These are phyloP conservation scores for Trichophyton simii DNA, from an alignment of 2,329 filamentous ascomycete genomes.

Conservation along the genomic window DNA sequence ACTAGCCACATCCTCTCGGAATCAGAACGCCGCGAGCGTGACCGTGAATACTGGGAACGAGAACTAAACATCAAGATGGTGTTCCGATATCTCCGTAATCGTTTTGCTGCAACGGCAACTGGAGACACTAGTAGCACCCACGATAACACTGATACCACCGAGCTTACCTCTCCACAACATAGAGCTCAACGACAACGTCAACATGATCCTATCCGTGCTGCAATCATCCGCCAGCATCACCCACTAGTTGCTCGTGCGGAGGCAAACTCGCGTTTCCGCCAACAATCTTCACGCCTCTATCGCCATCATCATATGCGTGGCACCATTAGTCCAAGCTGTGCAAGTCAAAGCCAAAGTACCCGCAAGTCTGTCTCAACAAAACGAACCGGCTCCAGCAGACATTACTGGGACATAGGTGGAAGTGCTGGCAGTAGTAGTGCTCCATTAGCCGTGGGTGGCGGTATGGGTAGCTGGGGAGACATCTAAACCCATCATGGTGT, in stretches of 20 bases:
- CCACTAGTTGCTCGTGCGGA: conserved; percentile 58
- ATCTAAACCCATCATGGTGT: conserved; percentile 15
- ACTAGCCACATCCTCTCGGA: conserved; percentile 10
- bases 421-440: conserved; percentile 61
- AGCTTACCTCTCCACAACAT: conserved; percentile 25
- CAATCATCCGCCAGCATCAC: conserved; percentile 77
- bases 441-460: conserved; percentile 53
- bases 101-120: conserved; percentile 42
- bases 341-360: conserved; percentile 61
- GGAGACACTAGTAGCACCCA: conserved; percentile 29
- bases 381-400: conserved; percentile 50
- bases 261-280: conserved; percentile 34
- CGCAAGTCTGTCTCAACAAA: conserved; percentile 49
- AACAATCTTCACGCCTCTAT: conserved; percentile 24
- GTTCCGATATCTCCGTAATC: conserved; percentile 70
- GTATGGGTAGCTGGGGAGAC: conserved; percentile 69
- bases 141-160: conserved; percentile 24
- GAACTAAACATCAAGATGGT: conserved; percentile 85
- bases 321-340: conserved; percentile 55
- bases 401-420: conserved; percentile 70
- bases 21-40: conserved; percentile 36
- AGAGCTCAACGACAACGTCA: conserved; percentile 25
- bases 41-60: conserved; percentile 78
- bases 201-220: conserved; percentile 64
- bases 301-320: conserved; percentile 30